phyloP scores from a whole-genome alignment of 352 stramenopile species.

The Paralagenidium karlingii region DNA sequence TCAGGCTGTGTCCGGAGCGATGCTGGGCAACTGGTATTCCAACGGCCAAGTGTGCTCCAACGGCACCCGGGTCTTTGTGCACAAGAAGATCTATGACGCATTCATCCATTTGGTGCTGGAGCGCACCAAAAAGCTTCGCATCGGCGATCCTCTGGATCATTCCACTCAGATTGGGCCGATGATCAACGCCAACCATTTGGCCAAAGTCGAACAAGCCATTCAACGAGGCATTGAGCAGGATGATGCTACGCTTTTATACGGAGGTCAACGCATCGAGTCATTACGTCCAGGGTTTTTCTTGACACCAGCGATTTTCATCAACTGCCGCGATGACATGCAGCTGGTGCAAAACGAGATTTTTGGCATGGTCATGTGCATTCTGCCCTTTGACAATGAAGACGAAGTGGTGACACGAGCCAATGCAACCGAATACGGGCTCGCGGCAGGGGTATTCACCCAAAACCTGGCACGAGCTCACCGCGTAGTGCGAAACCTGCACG shows the following conservation, averaged over 20 bases:
- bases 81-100: constrained; percentile 61
- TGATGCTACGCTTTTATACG: constrained; percentile 47
- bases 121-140: constrained; percentile 50
- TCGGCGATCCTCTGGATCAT: constrained; percentile 76
- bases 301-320: constrained; percentile 83
- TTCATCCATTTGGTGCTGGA: constrained; percentile 77
- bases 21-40: constrained; percentile 84
- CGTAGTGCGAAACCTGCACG: constrained; percentile 50
- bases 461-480: constrained; percentile 68
- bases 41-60: constrained; percentile 85
- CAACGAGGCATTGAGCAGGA: constrained; percentile 27
- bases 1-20: constrained; percentile 57
- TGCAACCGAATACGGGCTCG: constrained; percentile 65
- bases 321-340: constrained; percentile 79
- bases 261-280: constrained; percentile 33
- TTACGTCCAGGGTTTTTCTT: constrained; percentile 69
- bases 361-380: constrained; percentile 68
- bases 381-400: constrained; percentile 64
- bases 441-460: constrained; percentile 77
- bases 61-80: constrained; percentile 84
- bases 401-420: constrained; percentile 75
- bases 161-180: constrained; percentile 79
- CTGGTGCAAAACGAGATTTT: constrained; percentile 81
- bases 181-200: constrained; percentile 75
- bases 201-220: constrained; percentile 63